Conservation (phyloP, 345 rosid genomes). For the Dimocarpus longan region DNA sequence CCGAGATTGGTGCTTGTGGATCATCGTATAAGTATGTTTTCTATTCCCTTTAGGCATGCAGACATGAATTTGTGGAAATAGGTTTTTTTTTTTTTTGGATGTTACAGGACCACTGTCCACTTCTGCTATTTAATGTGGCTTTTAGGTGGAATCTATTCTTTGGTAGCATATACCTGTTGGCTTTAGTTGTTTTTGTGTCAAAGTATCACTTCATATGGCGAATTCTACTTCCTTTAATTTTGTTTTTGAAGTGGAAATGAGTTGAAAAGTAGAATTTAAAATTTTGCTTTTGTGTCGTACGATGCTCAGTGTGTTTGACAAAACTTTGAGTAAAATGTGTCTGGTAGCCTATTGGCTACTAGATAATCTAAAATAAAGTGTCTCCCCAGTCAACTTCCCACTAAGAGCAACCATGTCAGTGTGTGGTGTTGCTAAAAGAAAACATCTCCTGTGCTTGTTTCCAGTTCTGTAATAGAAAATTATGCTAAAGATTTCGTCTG, state of each 20-base stretch:
- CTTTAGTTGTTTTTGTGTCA: background rate
- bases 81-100: background rate
- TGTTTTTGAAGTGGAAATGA: conserved; percentile 2
- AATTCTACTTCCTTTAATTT: background rate
- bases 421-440: background rate
- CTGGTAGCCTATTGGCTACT: background rate
- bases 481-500: background rate
- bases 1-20: background rate
- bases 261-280: background rate
- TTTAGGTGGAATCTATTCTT: background rate
- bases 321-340: no score
- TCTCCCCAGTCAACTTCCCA: background rate
- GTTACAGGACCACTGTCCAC: background rate
- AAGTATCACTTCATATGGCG: background rate
- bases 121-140: background rate
- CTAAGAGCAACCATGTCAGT: background rate
- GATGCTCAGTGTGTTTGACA: background rate
- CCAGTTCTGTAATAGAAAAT: background rate
- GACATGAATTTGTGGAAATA: background rate
- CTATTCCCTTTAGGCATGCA: background rate
- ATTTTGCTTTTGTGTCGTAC: background rate
- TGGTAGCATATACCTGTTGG: background rate
- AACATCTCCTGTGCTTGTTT: background rate
- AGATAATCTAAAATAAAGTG: background rate
- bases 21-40: background rate